phyloP scores from a whole-genome alignment of 2,329 filamentous ascomycete genomes.

The Penicillium griseofulvum region DNA sequence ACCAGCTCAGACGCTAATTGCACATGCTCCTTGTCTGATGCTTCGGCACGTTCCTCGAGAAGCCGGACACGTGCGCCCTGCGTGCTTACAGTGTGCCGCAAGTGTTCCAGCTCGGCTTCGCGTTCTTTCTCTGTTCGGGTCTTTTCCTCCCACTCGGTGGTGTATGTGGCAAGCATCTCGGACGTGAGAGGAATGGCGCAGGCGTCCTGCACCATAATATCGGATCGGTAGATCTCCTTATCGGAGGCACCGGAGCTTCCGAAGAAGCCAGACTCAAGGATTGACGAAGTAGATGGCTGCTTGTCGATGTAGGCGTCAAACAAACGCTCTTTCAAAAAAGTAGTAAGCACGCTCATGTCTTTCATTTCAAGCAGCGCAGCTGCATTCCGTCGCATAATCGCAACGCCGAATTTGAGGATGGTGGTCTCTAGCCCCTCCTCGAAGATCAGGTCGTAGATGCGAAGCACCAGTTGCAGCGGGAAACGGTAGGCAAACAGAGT shows the following conservation, averaged over 20 bases:
- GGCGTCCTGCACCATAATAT: conserved; percentile 88
- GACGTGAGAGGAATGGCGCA: conserved; percentile 82
- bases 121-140: conserved; percentile 76
- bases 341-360: conserved; percentile 86
- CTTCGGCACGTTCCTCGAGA: conserved; percentile 83
- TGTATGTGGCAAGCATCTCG: conserved; percentile 77
- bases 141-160: conserved; percentile 88
- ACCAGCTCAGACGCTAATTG: conserved; percentile 88
- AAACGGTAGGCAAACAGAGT: conserved; percentile 99
- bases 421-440: conserved; percentile 85
- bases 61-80: conserved; percentile 75
- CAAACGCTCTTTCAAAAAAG: conserved; percentile 85
- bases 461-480: conserved; percentile 88
- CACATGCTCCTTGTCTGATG: conserved; percentile 86
- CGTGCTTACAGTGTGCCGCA: conserved; percentile 65
- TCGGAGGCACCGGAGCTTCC: conserved; percentile 85
- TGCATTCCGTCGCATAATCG: conserved; percentile 93
- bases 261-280: conserved; percentile 96
- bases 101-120: conserved; percentile 73
- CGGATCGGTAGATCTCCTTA: conserved; percentile 93
- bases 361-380: conserved; percentile 74
- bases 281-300: conserved; percentile 83
- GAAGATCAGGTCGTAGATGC: conserved; percentile 93
- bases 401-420: conserved; percentile 90
- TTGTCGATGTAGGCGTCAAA: conserved; percentile 98